Evolutionary conservation across 148 eudicot species (phyloP).

Genomic region (Suaeda aralocaspica): DNA sequence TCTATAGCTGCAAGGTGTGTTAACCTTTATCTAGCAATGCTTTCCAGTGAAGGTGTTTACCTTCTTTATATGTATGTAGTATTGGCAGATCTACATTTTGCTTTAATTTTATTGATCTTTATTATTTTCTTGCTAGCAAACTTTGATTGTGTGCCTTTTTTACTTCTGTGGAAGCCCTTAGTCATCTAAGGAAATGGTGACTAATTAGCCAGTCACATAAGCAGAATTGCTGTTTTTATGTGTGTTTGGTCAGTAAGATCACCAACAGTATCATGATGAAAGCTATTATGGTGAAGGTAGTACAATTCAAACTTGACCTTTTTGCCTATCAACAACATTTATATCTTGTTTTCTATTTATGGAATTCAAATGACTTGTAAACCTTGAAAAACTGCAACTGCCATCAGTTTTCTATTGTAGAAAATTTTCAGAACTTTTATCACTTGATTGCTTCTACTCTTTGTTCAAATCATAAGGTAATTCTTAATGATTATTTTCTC

Average conservation of each 20-base stretch:
- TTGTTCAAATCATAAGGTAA: too few relatives aligned
- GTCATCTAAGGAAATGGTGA: conserved; percentile 26
- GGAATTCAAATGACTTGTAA: background rate
- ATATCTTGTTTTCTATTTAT: background rate
- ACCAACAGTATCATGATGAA: conserved; percentile 26
- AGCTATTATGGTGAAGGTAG: conserved; percentile 19
- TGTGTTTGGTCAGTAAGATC: conserved; percentile 63
- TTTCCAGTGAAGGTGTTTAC: too few relatives aligned
- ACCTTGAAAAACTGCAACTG: background rate
- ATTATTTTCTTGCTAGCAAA: too few relatives aligned
- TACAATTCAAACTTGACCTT: conserved; percentile 22
- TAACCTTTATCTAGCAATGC: too few relatives aligned
- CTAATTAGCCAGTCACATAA: conserved; percentile 50
- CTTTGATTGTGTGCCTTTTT: background rate
- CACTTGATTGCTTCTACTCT: background rate
- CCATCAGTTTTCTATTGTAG: background rate
- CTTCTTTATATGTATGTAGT: too few relatives aligned
- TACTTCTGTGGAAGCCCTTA: background rate
- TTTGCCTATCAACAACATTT: conserved; percentile 30
- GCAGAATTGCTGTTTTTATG: conserved; percentile 30
- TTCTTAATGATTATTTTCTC: too few relatives aligned
- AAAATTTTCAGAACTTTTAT: background rate
- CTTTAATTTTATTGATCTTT: too few relatives aligned
- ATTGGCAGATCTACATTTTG: too few relatives aligned
- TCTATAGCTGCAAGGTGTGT: too few relatives aligned